Conservation (phyloP, 768 basidiomycete genomes). For the Termitomyces sp. region DNA sequence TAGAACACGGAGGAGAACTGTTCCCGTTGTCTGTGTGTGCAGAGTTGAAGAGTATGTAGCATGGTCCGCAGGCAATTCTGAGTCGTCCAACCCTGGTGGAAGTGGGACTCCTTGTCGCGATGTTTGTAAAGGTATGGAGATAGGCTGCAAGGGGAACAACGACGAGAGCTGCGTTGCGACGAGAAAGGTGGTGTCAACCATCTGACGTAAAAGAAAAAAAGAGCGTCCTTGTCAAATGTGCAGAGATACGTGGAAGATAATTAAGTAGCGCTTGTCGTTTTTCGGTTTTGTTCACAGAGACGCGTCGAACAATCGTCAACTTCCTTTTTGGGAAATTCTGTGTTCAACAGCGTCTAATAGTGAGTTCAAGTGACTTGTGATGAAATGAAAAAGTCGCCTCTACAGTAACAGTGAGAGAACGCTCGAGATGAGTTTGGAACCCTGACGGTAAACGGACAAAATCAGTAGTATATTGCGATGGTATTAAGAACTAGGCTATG, state of each 20-base stretch:
- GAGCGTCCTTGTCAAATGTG: neutral
- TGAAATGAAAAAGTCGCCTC: neutral
- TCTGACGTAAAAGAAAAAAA: conserved; percentile 2
- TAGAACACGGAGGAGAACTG: conserved; percentile 68
- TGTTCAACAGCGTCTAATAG: no score
- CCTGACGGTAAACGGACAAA: neutral
- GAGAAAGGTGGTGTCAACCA: conserved; percentile 35
- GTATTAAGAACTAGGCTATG: neutral
- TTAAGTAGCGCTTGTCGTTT: neutral
- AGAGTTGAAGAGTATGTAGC: conserved; percentile 59
- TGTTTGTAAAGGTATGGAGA: conserved; percentile 53
- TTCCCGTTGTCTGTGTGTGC: conserved; percentile 51
- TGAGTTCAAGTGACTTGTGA: no score
- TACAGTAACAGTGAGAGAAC: no score
- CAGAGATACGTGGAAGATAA: neutral
- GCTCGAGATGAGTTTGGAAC: neutral
- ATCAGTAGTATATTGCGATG: neutral
- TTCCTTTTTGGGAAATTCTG: conserved; percentile 9
- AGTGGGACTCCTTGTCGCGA: conserved; percentile 49
- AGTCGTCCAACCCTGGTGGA: conserved; percentile 33
- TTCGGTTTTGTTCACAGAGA: neutral
- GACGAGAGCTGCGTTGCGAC: conserved; percentile 62
- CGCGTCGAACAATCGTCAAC: conserved; percentile 10
- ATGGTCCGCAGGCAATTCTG: conserved; percentile 61
- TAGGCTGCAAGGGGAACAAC: conserved; percentile 48